Conservation (phyloP, 495 filamentous ascomycete species). For the Thermochaetoides thermophila region DNA sequence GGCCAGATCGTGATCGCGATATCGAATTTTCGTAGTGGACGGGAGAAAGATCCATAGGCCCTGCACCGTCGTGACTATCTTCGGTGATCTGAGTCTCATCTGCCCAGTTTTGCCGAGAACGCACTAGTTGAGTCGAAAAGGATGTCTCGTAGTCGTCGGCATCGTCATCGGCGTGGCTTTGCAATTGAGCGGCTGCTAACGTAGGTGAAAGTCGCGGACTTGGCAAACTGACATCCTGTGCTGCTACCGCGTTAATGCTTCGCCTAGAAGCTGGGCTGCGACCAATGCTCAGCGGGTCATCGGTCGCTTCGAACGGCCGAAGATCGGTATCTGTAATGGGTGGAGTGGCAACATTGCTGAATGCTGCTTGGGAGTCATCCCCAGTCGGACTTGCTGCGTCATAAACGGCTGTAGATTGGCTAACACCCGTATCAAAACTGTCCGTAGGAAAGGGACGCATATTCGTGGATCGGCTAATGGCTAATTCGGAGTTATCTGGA, state of each 20-base stretch:
- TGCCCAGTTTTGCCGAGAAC: conserved; percentile 12
- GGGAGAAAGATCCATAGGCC: conserved; percentile 9
- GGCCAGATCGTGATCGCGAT: conserved; percentile 4
- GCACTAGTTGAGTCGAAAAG: conserved; percentile 13
- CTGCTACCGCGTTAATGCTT: conserved; percentile 44
- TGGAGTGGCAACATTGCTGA: conserved; percentile 42
- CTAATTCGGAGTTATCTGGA: conserved; percentile 31
- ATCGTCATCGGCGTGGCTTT: conserved; percentile 22
- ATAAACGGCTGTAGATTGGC: conserved; percentile 33
- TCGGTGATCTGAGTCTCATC: conserved; percentile 18
- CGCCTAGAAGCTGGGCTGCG: conserved; percentile 27
- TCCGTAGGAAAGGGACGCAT: conserved; percentile 21
- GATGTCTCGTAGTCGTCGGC: conserved; percentile 21
- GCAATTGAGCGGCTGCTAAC: conserved; percentile 57
- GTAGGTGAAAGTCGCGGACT: conserved; percentile 92
- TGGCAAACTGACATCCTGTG: conserved; percentile 80
- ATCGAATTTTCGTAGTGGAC: conserved; percentile 6
- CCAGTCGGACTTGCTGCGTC: conserved; percentile 31
- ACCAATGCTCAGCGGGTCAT: conserved; percentile 26
- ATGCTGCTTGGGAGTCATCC: conserved; percentile 31
- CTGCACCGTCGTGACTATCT: conserved; percentile 10
- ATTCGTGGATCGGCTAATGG: conserved; percentile 3
- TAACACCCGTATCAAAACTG: conserved; percentile 22
- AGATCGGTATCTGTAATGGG: conserved; percentile 39
- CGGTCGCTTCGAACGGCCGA: conserved; percentile 32